These are phyloP conservation scores for Colletotrichum musicola DNA, from an alignment of 2,329 filamentous ascomycete species.

Conservation along the genomic window DNA sequence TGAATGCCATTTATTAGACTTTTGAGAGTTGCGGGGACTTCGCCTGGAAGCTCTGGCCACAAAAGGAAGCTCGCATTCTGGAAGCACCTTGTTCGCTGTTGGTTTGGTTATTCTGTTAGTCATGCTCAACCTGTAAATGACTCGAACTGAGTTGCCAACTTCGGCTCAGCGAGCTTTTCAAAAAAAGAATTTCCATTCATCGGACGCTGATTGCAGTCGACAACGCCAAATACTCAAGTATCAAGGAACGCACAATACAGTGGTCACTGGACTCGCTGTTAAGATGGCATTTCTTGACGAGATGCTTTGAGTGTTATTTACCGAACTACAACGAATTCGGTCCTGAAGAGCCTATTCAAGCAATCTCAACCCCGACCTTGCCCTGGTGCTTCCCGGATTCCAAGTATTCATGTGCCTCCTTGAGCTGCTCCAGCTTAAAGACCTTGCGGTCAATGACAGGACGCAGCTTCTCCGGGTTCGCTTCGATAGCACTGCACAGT, in stretches of 20 bases:
- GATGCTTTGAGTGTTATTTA: too few relatives aligned
- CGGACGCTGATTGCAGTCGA: too few relatives aligned
- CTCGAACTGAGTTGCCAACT: too few relatives aligned
- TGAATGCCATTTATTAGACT: constrained; percentile 14
- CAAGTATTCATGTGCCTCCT: constrained; percentile 58
- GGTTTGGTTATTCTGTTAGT: background rate
- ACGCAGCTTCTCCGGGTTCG: constrained; percentile 50
- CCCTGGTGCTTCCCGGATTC: constrained; percentile 50
- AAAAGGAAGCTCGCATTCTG: background rate
- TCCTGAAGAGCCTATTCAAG: constrained; percentile 40
- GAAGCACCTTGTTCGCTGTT: background rate
- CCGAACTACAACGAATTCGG: too few relatives aligned
- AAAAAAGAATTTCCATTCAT: too few relatives aligned
- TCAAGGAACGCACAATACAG: too few relatives aligned
- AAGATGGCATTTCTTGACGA: too few relatives aligned
- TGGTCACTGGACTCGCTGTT: too few relatives aligned
- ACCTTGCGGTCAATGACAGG: constrained; percentile 61
- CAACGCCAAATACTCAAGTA: too few relatives aligned
- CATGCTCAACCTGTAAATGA: background rate
- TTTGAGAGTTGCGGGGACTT: constrained; percentile 13
- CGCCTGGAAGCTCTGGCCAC: background rate
- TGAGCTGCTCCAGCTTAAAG: constrained; percentile 59
- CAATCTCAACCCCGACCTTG: constrained; percentile 59
- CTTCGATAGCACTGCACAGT: constrained; percentile 63
- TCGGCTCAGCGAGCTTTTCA: too few relatives aligned